Base-by-base conservation (phyloP, 2,329 filamentous ascomycete species). In the Colletotrichum viniferum region DNA sequence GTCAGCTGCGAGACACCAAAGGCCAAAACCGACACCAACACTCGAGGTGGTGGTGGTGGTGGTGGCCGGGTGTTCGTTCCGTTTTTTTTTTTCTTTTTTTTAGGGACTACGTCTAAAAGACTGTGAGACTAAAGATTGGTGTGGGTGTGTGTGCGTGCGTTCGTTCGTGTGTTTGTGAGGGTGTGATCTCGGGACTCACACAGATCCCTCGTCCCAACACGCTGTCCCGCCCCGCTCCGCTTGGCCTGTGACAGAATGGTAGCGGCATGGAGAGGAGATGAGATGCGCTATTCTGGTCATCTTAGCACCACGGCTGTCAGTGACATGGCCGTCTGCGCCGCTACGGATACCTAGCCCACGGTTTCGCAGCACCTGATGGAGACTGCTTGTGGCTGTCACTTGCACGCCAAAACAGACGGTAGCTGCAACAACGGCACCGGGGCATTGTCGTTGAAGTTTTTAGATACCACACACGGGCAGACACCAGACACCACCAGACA, bases 201-300 rank as follows among this genome's bases (percentile, higher is more conserved):
- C 34, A 52, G 67, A 65, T 62, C 55, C 55, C 69, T 72, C 66
- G 38, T 72, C 69, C 71, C 67, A 73, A 69, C 71, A 30, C 38
- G 43, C 12, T 67, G 30, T 62, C 71, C 55, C 62, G 55, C 62
- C 69, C 69, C 56, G 73, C 73, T n/a, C 69, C 73, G 69, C 73
- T 36, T 71, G 64, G 69, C 38, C 62, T 58, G 73, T 72, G 73
- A 72, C 62, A 72, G 52, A 64, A 71, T 38, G 28, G 48, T 69
- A 62, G 30, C 43, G 26, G 43, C 64, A 28, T 56, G 70, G 67
- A 73, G 66, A 73, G 61, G 71, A 71, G 64, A 69, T 30, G 66
- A 63, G 67, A 65, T 70, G 71, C 60, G 71, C 71, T 71, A 74
- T 71, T 74, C 71, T 61, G 67, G 71, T 74, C 61, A 65, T 61